Conservation (phyloP, 106 monocot species). For the Chionographis japonica region DNA sequence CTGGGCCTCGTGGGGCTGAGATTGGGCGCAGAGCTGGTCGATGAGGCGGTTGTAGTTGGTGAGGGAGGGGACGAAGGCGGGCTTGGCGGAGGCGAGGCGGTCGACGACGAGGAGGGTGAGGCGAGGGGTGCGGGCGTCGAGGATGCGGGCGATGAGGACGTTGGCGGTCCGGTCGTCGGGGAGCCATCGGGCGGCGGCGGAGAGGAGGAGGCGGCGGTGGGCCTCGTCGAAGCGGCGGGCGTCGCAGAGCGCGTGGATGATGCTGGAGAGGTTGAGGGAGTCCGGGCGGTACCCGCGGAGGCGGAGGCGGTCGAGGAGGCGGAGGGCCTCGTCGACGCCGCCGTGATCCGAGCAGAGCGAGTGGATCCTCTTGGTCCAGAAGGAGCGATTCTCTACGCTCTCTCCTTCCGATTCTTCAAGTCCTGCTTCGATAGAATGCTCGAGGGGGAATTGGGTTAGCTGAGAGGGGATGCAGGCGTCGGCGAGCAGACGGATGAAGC, state of each 20-base stretch:
- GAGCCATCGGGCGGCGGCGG: slow-evolving; percentile 23
- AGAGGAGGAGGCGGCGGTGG: slow-evolving; percentile 57
- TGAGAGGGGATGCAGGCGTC: not conserved
- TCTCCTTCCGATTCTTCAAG: not conserved
- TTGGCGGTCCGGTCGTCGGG: slow-evolving; percentile 57
- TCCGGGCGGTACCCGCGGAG: slow-evolving; percentile 46
- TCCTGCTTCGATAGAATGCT: not conserved
- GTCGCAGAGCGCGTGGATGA: slow-evolving; percentile 63
- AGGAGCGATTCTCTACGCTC: slow-evolving; percentile 23
- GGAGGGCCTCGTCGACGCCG: slow-evolving; percentile 47
- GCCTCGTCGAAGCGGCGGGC: slow-evolving; percentile 59
- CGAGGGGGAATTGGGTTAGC: not conserved
- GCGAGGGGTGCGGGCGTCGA: slow-evolving; percentile 45
- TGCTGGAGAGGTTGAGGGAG: slow-evolving; percentile 35
- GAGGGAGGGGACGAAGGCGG: slow-evolving; percentile 47
- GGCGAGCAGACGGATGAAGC: not conserved
- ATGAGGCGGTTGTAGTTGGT: slow-evolving; percentile 67
- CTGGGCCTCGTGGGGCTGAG: slow-evolving; percentile 18
- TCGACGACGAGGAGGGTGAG: slow-evolving; percentile 44
- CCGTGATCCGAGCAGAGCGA: slow-evolving; percentile 13
- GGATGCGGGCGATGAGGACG: slow-evolving; percentile 55
- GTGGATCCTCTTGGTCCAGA: slow-evolving; percentile 38
- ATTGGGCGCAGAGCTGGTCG: slow-evolving; percentile 35
- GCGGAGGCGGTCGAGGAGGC: slow-evolving; percentile 58
- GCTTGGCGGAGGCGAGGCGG: slow-evolving; percentile 27